Conservation (phyloP, 2,329 filamentous ascomycete species). For the Purpureocillium lavendulum region DNA sequence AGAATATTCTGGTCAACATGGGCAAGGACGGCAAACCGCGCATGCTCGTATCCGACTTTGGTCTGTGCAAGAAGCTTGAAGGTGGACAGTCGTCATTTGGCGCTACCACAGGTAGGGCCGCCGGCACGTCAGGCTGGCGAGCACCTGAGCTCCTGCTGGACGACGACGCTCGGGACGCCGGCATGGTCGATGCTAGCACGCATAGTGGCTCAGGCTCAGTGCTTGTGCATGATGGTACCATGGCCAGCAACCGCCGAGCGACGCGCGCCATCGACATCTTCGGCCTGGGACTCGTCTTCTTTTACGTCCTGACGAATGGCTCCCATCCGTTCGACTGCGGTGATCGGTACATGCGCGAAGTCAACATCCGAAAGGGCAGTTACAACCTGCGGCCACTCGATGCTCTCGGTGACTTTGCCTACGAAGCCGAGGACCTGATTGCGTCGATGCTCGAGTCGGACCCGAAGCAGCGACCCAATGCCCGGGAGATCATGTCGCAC, state of each 20-base stretch:
- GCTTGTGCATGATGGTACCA: conserved; percentile 48
- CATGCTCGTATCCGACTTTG: conserved; percentile 96
- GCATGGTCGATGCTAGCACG: conserved; percentile 41
- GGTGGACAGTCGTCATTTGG: conserved; percentile 91
- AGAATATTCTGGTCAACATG: conserved; percentile 86
- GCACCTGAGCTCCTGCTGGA: conserved; percentile 86
- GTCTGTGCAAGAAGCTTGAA: conserved; percentile 93
- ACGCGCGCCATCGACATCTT: conserved; percentile 97
- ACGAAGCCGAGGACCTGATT: conserved; percentile 83
- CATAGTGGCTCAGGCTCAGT: conserved; percentile 54
- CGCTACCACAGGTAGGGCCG: conserved; percentile 86
- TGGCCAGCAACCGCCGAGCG: conserved; percentile 61
- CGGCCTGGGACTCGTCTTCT: conserved; percentile 94
- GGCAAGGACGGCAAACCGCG: conserved; percentile 63
- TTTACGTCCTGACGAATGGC: conserved; percentile 92
- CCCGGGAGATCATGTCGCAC: conserved; percentile 75
- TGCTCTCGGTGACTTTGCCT: conserved; percentile 71
- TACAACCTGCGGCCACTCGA: conserved; percentile 65
- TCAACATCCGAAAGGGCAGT: conserved; percentile 90
- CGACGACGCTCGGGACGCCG: conserved; percentile 53
- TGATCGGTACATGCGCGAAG: conserved; percentile 89
- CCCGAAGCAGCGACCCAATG: conserved; percentile 56
- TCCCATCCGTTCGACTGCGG: conserved; percentile 91
- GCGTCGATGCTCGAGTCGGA: conserved; percentile 61
- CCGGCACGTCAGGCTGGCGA: conserved; percentile 92